These are phyloP conservation scores for Salvia hispanica DNA, from an alignment of 257 asterid species.

Conservation along the genomic window DNA sequence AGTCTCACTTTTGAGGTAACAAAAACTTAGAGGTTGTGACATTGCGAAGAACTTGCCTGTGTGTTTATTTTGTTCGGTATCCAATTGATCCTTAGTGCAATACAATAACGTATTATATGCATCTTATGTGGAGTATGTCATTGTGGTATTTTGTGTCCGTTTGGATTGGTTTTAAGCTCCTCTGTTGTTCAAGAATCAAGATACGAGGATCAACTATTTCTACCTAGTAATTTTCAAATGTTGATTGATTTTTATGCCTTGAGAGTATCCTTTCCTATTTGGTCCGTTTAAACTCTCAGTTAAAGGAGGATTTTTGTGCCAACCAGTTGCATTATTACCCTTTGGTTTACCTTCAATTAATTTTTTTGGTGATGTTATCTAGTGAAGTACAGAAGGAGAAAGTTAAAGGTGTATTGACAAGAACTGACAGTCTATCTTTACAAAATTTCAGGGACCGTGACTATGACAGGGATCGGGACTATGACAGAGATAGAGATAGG, in stretches of 20 bases:
- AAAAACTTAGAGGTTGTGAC: neutral
- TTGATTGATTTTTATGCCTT: neutral
- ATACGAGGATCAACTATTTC: neutral
- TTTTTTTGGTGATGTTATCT: neutral
- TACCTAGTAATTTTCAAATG: neutral
- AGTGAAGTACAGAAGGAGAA: neutral
- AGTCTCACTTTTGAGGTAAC: neutral
- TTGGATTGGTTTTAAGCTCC: neutral
- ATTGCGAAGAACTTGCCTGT: slow-evolving; percentile 4
- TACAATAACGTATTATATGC: neutral
- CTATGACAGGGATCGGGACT: slow-evolving; percentile 64
- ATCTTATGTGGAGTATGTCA: neutral
- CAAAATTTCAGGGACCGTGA: slow-evolving; percentile 53
- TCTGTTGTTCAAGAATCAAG: neutral
- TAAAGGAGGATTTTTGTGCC: neutral
- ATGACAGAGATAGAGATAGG: slow-evolving; percentile 54
- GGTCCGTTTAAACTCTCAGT: neutral
- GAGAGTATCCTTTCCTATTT: neutral
- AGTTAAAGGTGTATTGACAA: neutral
- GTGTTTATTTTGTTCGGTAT: neutral
- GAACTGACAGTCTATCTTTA: neutral
- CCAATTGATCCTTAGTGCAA: slow-evolving; percentile 1
- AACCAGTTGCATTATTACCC: neutral
- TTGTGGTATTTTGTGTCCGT: neutral
- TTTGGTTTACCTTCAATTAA: neutral